Conservation (phyloP, 2,329 filamentous ascomycete species). For the Fusarium lyarnte region DNA sequence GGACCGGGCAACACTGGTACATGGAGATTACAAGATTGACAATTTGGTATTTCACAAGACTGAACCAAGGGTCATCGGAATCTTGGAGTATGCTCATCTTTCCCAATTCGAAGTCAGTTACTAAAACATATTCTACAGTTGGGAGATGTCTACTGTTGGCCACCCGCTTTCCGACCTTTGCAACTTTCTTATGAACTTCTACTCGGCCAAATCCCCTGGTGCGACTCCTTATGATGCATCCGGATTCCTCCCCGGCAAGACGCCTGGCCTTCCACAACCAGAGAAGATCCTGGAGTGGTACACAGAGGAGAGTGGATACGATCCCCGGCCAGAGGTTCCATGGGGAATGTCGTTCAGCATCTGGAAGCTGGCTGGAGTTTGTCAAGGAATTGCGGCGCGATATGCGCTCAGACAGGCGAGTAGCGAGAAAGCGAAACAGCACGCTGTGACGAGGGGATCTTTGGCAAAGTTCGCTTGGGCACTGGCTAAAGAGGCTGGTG, state of each 20-base stretch:
- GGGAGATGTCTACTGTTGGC: conserved; percentile 99
- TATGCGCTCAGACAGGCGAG: conserved; percentile 89
- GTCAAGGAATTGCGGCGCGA: conserved; percentile 91
- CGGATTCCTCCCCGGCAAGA: conserved; percentile 69
- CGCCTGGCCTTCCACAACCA: conserved; percentile 68
- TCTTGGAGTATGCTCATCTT: conserved; percentile 73
- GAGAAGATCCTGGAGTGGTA: conserved; percentile 56
- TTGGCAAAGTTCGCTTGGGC: conserved; percentile 84
- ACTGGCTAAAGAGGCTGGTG: conserved; percentile 63
- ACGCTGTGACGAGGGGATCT: conserved; percentile 74
- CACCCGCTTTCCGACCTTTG: conserved; percentile 91
- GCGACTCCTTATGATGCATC: conserved; percentile 45
- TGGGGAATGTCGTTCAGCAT: conserved; percentile 72
- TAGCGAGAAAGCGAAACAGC: conserved; percentile 79
- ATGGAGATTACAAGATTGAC: conserved; percentile 97
- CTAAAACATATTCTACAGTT: conserved; percentile 57
- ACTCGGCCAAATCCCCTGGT: conserved; percentile 45
- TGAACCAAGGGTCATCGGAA: conserved; percentile 87
- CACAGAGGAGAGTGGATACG: conserved; percentile 70
- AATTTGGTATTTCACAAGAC: conserved; percentile 91
- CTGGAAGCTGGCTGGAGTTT: conserved; percentile 69
- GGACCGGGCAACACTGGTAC: conserved; percentile 83
- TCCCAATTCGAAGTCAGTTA: background rate
- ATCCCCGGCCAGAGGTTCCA: conserved; percentile 67
- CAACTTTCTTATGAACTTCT: conserved; percentile 70